phyloP scores from a whole-genome alignment of 345 rosid species.

The Bruguiera sexangula region DNA sequence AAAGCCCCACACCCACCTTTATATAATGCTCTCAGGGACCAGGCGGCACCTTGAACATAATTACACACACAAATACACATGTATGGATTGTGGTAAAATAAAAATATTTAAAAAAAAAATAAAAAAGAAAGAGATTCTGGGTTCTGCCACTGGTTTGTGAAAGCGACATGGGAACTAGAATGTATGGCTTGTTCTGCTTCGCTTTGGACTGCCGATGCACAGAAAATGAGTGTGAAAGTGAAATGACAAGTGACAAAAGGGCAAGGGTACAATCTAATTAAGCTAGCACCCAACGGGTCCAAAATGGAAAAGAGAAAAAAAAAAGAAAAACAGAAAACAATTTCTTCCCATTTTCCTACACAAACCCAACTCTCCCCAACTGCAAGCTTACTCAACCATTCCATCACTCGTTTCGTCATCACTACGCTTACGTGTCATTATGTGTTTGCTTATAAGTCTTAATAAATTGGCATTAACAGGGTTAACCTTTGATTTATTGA shows the following conservation, averaged over 20 bases:
- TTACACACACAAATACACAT: neutral
- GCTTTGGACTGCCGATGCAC: constrained; percentile 9
- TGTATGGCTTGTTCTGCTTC: constrained; percentile 31
- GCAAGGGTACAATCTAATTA: constrained; percentile 5
- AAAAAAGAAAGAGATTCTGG: constrained; percentile 20
- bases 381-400: constrained; percentile 74
- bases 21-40: constrained; percentile 27
- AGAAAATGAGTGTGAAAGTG: constrained; percentile 24
- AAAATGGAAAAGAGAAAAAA: neutral
- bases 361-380: constrained; percentile 42
- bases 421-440: constrained; percentile 43
- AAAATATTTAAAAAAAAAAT: too few relatives aligned
- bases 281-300: constrained; percentile 13
- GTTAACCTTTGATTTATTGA: constrained; percentile 2
- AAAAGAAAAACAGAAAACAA: constrained; percentile 3
- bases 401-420: constrained; percentile 74
- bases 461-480: constrained; percentile 8
- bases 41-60: constrained; percentile 6
- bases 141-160: constrained; percentile 48
- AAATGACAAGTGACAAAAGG: constrained; percentile 37
- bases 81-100: constrained; percentile 2
- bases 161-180: constrained; percentile 47
- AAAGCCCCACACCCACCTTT: constrained; percentile 47
- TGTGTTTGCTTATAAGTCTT: neutral
- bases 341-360: constrained; percentile 43